Base-by-base conservation (phyloP, 2,329 filamentous ascomycete species). In the Thyridium curvatum region DNA sequence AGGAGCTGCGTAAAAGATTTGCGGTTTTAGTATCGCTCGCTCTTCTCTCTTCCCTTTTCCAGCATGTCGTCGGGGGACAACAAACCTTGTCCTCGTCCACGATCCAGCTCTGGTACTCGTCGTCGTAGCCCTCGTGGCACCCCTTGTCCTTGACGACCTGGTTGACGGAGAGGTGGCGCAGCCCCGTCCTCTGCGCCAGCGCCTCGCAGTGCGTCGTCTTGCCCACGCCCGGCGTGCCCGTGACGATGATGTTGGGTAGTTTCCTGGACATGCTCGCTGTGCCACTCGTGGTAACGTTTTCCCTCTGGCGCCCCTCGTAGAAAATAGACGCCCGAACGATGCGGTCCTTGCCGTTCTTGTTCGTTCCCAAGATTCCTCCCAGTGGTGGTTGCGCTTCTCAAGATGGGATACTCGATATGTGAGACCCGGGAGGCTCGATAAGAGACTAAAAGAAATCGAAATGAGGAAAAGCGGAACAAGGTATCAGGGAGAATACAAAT, bases 1-100 rank as follows among this genome's bases (percentile, higher is more conserved):
- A 98, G 74, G 26, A 98, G 68, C 82, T 89, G 51, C 28, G 13
- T 34, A 30, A 17, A 16, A 35, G 13, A 29, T 33, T 32, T 17
- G 15, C 59, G 45, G 43, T 38, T 41, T 35, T 37, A n/a, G 33
- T 10, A 39, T 51, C 16, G 39, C 47, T 48, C 34, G 52, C 41
- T 21, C 21, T 32, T 40, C 38, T 15, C 14, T 32, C 18, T 32
- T 26, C 7, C 14, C 15, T 29, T 18, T 17, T 3, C 4, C 12
- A 12, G 8, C 18, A 18, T 6, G 18, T 3, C 8, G 12, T 35
- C 8, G 12, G 7, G 14, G 13, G 30, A 30, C 14, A 35, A 37
- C 13, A 43, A 39, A 89, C 87, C 74, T 94, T 94, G 58, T 98
- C 93, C 61, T 98, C 93, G 56, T 98, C 91, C 13, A 98, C 90